Conservation (phyloP, 2,329 filamentous ascomycete species). For the Microdochium bolleyi region DNA sequence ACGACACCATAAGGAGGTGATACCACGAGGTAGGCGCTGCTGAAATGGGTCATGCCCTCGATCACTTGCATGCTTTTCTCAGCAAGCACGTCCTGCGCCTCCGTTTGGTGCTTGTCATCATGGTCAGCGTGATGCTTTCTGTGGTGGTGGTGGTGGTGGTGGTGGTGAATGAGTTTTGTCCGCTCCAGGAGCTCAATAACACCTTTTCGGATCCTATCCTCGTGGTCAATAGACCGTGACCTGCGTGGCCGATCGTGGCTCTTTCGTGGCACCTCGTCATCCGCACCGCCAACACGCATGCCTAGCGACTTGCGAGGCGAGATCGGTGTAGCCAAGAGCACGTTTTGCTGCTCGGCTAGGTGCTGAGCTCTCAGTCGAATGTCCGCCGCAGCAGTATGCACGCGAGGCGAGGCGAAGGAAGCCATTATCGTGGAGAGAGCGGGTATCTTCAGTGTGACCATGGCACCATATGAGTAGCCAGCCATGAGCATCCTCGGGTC, state of each 20-base stretch:
- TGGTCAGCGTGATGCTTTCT: constrained; percentile 2
- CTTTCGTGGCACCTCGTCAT: constrained; percentile 26
- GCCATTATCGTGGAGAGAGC: constrained; percentile 50
- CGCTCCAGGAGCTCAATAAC: constrained; percentile 39
- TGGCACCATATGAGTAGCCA: constrained; percentile 87
- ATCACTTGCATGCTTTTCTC: constrained; percentile 18
- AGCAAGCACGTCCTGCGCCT: not conserved
- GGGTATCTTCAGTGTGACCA: constrained; percentile 70
- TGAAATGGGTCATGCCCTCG: constrained; percentile 25
- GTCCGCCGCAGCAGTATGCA: constrained; percentile 55
- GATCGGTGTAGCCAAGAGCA: constrained; percentile 26
- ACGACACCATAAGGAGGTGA: constrained; percentile 58
- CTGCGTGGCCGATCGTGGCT: constrained; percentile 26
- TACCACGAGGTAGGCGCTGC: constrained; percentile 53
- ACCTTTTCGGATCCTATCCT: constrained; percentile 37
- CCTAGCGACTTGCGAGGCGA: constrained; percentile 27
- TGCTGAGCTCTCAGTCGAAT: constrained; percentile 63
- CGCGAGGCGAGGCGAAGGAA: constrained; percentile 43
- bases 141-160: constrained; percentile 13
- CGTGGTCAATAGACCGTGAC: constrained; percentile 32
- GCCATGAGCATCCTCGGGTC: constrained; percentile 47
- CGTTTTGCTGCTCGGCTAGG: constrained; percentile 56
- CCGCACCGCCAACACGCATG: constrained; percentile 42
- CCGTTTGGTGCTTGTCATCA: constrained; percentile 8
- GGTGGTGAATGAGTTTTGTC: constrained; percentile 19